These are phyloP conservation scores for Penicillium brasilianum DNA, from an alignment of 2,329 filamentous ascomycete species.

Conservation along the genomic window DNA sequence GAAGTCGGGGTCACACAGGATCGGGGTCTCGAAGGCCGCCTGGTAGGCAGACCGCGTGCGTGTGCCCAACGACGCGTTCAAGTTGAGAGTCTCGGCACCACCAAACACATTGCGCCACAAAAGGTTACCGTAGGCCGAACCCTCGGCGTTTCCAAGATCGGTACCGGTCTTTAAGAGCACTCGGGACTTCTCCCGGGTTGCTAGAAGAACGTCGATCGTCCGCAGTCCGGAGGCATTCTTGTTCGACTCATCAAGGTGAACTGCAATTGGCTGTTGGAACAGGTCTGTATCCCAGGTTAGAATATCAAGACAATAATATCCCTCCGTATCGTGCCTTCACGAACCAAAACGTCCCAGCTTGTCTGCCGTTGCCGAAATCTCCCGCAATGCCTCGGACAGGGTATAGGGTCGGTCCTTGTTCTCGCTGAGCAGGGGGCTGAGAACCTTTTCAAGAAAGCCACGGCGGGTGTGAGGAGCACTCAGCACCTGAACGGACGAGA, in stretches of 20 bases:
- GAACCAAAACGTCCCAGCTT: conserved; percentile 82
- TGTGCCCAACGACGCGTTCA: conserved; percentile 87
- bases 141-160: conserved; percentile 90
- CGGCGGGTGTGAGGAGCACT: conserved; percentile 83
- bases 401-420: conserved; percentile 73
- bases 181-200: conserved; percentile 77
- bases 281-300: conserved; percentile 66
- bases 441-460: conserved; percentile 79
- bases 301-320: neutral
- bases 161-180: conserved; percentile 93
- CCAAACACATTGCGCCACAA: conserved; percentile 92
- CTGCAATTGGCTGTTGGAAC: conserved; percentile 79
- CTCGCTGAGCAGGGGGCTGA: conserved; percentile 75
- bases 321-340: conserved; percentile 26
- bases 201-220: conserved; percentile 80
- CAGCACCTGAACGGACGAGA: conserved; percentile 82
- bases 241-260: conserved; percentile 79
- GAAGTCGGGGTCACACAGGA: conserved; percentile 82
- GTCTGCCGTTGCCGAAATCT: conserved; percentile 71
- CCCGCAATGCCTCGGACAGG: conserved; percentile 75
- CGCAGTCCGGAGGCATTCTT: conserved; percentile 67
- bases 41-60: conserved; percentile 91
- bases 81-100: conserved; percentile 84
- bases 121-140: conserved; percentile 87
- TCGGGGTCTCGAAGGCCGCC: conserved; percentile 79